Evolutionary conservation across 495 filamentous ascomycete species (phyloP), one percentile per base, ranked within the genome.

Genomic region (Talaromyces thailandensis): DNA sequence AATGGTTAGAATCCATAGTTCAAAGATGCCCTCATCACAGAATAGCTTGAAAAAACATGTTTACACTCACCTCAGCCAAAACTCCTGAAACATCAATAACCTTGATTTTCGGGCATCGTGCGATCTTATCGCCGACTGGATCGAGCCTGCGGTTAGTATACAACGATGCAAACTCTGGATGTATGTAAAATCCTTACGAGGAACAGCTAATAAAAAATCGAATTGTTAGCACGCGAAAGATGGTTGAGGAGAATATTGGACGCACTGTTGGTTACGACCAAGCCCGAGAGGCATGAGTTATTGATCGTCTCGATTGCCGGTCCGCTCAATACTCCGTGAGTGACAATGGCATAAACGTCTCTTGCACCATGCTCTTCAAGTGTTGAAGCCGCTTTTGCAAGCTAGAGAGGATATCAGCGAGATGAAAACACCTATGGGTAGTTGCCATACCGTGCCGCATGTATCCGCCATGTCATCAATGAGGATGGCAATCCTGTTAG

Each of bases 391-490:
- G 91, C 91, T 29, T 91, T 81, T 0, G 90, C 93, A 67, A 95
- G 90, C n/a, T 59, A 45, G 45, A 6, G 6, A 12, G 18, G 12
- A 25, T 6, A 16, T 26, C 28, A 59, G 23, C 21, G 37, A 8
- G 8, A 5, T 40, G 23, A n/a, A 21, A 59, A 16, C 18, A 14
- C 26, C 7, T 14, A 0, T 5, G 28, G 1, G 29, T 37, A 2
- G 18, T 37, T 32, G 24, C 11, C 28, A 23, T 59, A 59, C 57
- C 24, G 91, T 95, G 71, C 92, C 92, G 62, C 83, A 89, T 3
- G 91, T 95, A 66, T 95, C 91, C 12, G 85, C 89, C 62, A 95
- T 80, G 68, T 95, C 91, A 73, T 95, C 91, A 63, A 95, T 79
- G 29, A 95, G 75, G 66, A 95, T 90, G 56, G 88, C 86, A 35